These are phyloP conservation scores for Entonaema liquescens DNA, from an alignment of 495 filamentous ascomycete genomes.

Conservation along the genomic window DNA sequence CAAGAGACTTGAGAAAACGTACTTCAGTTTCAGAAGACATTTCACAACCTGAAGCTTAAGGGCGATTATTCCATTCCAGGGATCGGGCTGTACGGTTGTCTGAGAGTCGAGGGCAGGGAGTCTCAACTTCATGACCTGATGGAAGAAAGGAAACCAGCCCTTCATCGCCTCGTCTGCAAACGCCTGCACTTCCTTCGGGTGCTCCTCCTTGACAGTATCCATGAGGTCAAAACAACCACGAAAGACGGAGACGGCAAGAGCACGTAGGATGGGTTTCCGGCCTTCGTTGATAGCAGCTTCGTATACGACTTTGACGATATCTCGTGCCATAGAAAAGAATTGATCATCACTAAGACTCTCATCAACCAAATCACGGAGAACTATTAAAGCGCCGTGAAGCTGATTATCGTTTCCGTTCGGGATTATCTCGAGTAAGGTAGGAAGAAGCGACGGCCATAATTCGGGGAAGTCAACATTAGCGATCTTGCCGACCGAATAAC, in stretches of 20 bases:
- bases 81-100: conserved; percentile 51
- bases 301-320: conserved; percentile 83
- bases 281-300: conserved; percentile 78
- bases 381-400: conserved; percentile 86
- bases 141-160: conserved; percentile 88
- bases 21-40: conserved; percentile 89
- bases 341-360: conserved; percentile 92
- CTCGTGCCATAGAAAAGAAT: conserved; percentile 86
- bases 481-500: conserved; percentile 95
- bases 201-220: conserved; percentile 93
- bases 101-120: conserved; percentile 65
- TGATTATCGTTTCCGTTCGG: conserved; percentile 74
- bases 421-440: conserved; percentile 79
- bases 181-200: conserved; percentile 80
- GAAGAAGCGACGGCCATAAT: conserved; percentile 87
- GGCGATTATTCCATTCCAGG: conserved; percentile 80
- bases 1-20: conserved; percentile 82
- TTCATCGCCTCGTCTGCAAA: conserved; percentile 87
- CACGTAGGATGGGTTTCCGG: conserved; percentile 77
- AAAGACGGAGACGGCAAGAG: conserved; percentile 88
- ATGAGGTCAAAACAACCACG: conserved; percentile 90
- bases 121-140: conserved; percentile 71
- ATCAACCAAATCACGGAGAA: conserved; percentile 89
- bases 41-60: conserved; percentile 92
- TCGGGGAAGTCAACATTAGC: conserved; percentile 93